A percentile compares a stretch with the other conserved stretches of the same genome.
Conservation (phyloP, 345 rosid genomes). For the Eucalyptus curtisii region DNA sequence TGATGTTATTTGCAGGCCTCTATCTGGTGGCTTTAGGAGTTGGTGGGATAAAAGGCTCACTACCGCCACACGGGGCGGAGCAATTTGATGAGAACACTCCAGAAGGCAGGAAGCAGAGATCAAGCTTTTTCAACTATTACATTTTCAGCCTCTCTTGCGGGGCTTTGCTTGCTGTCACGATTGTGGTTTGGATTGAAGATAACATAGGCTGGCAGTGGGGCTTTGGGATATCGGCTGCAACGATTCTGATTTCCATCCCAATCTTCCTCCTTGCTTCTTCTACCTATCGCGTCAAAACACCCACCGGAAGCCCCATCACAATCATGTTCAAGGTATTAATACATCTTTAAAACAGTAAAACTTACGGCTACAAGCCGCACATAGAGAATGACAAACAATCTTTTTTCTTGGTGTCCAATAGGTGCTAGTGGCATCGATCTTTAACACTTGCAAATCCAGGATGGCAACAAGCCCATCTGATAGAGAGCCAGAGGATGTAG, state of each 20-base stretch:
- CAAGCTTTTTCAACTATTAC: conserved; percentile 78
- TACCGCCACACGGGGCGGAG: conserved; percentile 91
- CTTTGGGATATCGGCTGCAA: conserved; percentile 57
- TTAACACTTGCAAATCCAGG: conserved; percentile 12
- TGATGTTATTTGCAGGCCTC: conserved; percentile 57
- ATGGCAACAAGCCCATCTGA: conserved; percentile 16
- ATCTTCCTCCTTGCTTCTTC: conserved; percentile 67
- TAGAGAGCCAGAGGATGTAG: conserved; percentile 10
- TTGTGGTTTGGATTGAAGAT: conserved; percentile 93
- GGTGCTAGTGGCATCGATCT: conserved; percentile 47
- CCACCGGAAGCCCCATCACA: conserved; percentile 69
- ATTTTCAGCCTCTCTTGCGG: conserved; percentile 78
- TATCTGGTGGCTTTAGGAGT: conserved; percentile 85
- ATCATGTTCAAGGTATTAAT: conserved; percentile 55
- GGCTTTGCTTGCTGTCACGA: conserved; percentile 78
- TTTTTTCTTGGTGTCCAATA: neutral
- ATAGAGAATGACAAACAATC: neutral
- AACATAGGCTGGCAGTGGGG: conserved; percentile 95
- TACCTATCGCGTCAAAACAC: conserved; percentile 52
- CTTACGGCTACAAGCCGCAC: neutral
- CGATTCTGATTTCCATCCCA: conserved; percentile 62
- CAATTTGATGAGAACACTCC: conserved; percentile 70
- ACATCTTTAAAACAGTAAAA: neutral
- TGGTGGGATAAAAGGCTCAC: conserved; percentile 93
- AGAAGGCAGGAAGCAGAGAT: conserved; percentile 71